Evolutionary conservation across 495 filamentous ascomycete species (phyloP).

Genomic region (Podospora pseudoanserina): DNA sequence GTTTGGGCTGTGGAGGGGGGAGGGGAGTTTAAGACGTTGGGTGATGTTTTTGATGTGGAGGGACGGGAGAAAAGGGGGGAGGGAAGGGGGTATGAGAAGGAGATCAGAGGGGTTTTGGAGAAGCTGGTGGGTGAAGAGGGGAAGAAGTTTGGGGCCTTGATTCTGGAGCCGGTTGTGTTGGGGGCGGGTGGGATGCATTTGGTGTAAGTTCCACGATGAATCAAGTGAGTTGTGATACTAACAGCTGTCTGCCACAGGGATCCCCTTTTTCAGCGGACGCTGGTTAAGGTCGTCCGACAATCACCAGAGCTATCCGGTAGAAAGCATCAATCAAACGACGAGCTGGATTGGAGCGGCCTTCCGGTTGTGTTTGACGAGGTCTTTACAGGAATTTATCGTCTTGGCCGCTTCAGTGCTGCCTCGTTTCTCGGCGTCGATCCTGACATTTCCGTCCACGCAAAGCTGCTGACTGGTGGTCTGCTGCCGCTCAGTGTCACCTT

Average conservation of each 20-base stretch:
- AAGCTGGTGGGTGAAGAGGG: constrained; percentile 48
- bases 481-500: constrained; percentile 69
- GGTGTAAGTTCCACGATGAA: constrained; percentile 47
- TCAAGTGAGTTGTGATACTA: constrained; percentile 8
- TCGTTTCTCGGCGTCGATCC: constrained; percentile 62
- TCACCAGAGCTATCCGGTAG: constrained; percentile 32
- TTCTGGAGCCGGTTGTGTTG: constrained; percentile 71
- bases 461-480: constrained; percentile 72
- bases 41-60: constrained; percentile 59
- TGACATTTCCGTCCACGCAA: constrained; percentile 73
- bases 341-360: constrained; percentile 59
- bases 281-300: constrained; percentile 58
- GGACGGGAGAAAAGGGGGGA: constrained; percentile 40
- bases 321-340: constrained; percentile 1
- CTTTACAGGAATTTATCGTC: constrained; percentile 75
- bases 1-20: constrained; percentile 58
- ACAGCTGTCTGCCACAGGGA: constrained; percentile 46
- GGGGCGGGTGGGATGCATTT: constrained; percentile 77
- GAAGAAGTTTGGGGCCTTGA: constrained; percentile 65
- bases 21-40: constrained; percentile 38
- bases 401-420: constrained; percentile 61
- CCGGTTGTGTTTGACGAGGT: constrained; percentile 78
- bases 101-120: constrained; percentile 53
- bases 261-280: constrained; percentile 68
- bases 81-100: constrained; percentile 50